These are phyloP conservation scores for Cantharellus anzutake DNA, from an alignment of 768 basidiomycete species.

Conservation along the genomic window DNA sequence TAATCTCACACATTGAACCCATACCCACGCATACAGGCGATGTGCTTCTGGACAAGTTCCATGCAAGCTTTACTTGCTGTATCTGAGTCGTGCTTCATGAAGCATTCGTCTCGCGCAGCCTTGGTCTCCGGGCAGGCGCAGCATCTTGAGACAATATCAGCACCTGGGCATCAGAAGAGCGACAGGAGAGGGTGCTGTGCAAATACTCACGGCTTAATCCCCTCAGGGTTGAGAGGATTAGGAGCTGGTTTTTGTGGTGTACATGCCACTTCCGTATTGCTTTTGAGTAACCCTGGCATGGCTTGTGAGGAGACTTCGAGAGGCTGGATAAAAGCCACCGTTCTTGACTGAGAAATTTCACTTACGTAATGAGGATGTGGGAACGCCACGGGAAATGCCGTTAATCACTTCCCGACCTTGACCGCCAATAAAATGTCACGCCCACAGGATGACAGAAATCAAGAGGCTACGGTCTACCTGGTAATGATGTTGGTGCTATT, in stretches of 20 bases:
- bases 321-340: no score
- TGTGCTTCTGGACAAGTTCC: slow-evolving; percentile 57
- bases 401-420: no score
- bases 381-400: no score
- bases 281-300: not conserved
- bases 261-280: not conserved
- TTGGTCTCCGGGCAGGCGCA: slow-evolving; percentile 95
- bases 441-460: slow-evolving; percentile 76
- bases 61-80: slow-evolving; percentile 64
- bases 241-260: slow-evolving; percentile 11
- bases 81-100: slow-evolving; percentile 47
- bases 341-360: no score
- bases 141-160: slow-evolving; percentile 35
- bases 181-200: not conserved
- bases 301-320: not conserved
- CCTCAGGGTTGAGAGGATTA: slow-evolving; percentile 83
- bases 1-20: slow-evolving; percentile 52
- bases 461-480: slow-evolving; percentile 79
- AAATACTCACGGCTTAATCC: slow-evolving; percentile 74
- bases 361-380: no score
- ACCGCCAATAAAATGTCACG: slow-evolving; percentile 11
- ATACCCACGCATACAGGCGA: slow-evolving; percentile 76
- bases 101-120: slow-evolving; percentile 83
- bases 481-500: slow-evolving; percentile 21
- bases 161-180: not conserved